Base-by-base conservation (phyloP, 1,284 basidiomycete genomes). In the Pseudozyma thailandica region DNA sequence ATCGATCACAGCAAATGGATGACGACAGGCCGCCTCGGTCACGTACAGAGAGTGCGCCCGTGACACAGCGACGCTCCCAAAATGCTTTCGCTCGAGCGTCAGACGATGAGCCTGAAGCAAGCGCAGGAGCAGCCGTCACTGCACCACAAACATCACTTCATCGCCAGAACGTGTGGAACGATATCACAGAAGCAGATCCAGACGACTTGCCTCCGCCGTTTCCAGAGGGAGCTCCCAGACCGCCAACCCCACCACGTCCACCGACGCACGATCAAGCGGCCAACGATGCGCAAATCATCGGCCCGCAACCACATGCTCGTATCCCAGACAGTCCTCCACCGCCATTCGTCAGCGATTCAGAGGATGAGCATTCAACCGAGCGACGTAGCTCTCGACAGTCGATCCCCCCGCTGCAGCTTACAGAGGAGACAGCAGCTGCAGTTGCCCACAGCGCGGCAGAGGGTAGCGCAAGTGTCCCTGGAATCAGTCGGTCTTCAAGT, bases 291-390 rank as follows among this genome's bases (percentile, higher is more conserved):
- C 68, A 71, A 27, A 20, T 71, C n/a, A 64, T 71, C 12, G 68
- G 41, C 0, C 57, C 68, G 4, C 68, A 71, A 35, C 68, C 68
- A 18, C 61, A 71, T 18, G 46, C 42, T 21, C 58, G 63, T 0
- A 56, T 73, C 2, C 77, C 77, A 2, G 49, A 52, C 33, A 77
- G 75, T 35, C 77, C 77, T 5, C 77, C 77, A 42, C 77, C 77
- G 13, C 49, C 77, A 6, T 79, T 79, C 44, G 42, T 59, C 20
- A 77, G 66, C 35, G 77, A 77, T 23, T 60, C 69, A 9, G 59
- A 63, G 42, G 58, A 66, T 20, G 66, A 70, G 7, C 26, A 41
- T 8, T 9, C 42, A 12, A 25, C 37, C 4, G 21, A 26, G n/a
- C 9, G 21, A 10, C 12, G 27, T 21, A 6, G 45, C 7, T 18